Evolutionary conservation across 345 rosid genomes (phyloP).

Genomic region (Pistacia integerrima): DNA sequence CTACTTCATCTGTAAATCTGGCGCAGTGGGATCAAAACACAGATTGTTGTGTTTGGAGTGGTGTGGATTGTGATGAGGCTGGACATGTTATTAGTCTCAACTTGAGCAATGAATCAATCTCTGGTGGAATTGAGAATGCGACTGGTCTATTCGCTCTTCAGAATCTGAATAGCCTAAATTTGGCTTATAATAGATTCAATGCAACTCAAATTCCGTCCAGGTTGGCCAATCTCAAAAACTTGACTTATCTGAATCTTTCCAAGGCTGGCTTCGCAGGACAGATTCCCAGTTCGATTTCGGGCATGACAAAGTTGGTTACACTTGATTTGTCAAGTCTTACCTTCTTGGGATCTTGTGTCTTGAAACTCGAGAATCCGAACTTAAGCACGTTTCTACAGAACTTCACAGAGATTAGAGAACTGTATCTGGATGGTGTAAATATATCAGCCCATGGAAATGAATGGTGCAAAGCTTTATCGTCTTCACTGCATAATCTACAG

Average conservation of each 20-base stretch:
- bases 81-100: slow-evolving; percentile 43
- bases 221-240: slow-evolving; percentile 31
- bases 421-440: slow-evolving; percentile 38
- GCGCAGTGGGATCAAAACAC: slow-evolving; percentile 30
- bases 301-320: slow-evolving; percentile 35
- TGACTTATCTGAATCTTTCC: slow-evolving; percentile 38
- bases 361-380: slow-evolving; percentile 39
- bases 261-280: slow-evolving; percentile 36
- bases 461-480: slow-evolving; percentile 37
- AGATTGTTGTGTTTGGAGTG: slow-evolving; percentile 45
- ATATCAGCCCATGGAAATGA: slow-evolving; percentile 29
- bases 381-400: slow-evolving; percentile 25
- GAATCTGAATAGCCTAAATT: slow-evolving; percentile 39
- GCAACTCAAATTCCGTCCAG: slow-evolving; percentile 24
- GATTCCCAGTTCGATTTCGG: slow-evolving; percentile 38
- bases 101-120: slow-evolving; percentile 40
- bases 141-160: slow-evolving; percentile 39
- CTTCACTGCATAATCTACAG: slow-evolving; percentile 30
- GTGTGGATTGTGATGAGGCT: slow-evolving; percentile 42
- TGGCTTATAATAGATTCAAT: slow-evolving; percentile 41
- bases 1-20: slow-evolving; percentile 10
- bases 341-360: neutral
- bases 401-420: slow-evolving; percentile 23
- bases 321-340: slow-evolving; percentile 43
- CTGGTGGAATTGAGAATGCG: slow-evolving; percentile 34